Conservation (phyloP, 495 filamentous ascomycete species). For the Annulohypoxylon moriforme region DNA sequence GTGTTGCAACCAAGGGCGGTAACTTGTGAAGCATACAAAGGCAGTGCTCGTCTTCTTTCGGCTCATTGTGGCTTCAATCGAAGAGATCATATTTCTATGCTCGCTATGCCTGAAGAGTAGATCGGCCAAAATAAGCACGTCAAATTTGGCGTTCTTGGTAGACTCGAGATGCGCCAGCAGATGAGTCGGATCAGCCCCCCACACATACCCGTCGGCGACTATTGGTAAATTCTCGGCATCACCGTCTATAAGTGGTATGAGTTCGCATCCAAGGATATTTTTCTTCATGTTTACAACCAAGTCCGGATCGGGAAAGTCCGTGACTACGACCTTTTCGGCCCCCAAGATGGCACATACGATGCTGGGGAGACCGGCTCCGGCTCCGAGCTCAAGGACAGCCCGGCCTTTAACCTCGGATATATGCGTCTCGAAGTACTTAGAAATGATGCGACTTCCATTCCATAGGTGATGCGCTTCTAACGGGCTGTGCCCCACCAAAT, state of each 20-base stretch:
- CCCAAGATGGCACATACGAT: conserved; percentile 79
- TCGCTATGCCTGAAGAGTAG: conserved; percentile 90
- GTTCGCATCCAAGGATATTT: conserved; percentile 70
- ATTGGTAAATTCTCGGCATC: conserved; percentile 48
- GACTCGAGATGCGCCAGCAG: conserved; percentile 63
- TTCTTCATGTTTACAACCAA: conserved; percentile 77
- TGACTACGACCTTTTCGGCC: conserved; percentile 77
- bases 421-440: conserved; percentile 78
- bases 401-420: conserved; percentile 68
- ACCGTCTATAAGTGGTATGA: conserved; percentile 31
- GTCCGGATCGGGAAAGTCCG: conserved; percentile 88
- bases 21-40: conserved; percentile 91
- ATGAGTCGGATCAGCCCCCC: conserved; percentile 70
- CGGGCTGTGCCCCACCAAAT: conserved; percentile 89
- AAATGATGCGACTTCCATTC: conserved; percentile 82
- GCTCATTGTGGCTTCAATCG: conserved; percentile 71
- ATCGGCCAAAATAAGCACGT: conserved; percentile 86
- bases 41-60: conserved; percentile 67
- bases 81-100: conserved; percentile 78
- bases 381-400: conserved; percentile 87
- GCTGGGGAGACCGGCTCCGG: conserved; percentile 86
- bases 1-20: conserved; percentile 87
- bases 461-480: conserved; percentile 93
- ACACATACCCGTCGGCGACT: conserved; percentile 76
- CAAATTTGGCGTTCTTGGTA: conserved; percentile 64